Base-by-base conservation (phyloP, 73 alveolate species). In the Paramecium biaurelia region DNA sequence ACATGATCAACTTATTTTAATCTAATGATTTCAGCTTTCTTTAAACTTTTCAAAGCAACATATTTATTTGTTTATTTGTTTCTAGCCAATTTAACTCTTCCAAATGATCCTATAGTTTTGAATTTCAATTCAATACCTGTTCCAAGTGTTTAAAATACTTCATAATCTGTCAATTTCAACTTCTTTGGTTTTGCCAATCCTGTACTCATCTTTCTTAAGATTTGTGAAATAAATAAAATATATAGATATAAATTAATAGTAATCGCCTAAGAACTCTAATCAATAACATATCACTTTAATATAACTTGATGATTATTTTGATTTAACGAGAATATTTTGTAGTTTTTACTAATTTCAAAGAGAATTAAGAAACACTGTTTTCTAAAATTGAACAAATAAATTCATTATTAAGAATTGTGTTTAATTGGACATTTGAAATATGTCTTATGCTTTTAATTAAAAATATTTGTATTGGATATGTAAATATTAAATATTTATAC, bases 1-100 rank as follows among this genome's bases (percentile, higher is more conserved):
- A 97, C 97, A 85, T 98, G 99, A 67, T 97, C 99, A 7, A 97
- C 98, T 92, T 98, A 98, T 70, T 98, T 97, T 57, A 96, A 95
- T 85, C 98, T 92, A 38, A 98, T 96, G 72, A 98, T 97, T 93
- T 96, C 99, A 34, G 98, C 96, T 92, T 98, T 98, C 96, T 96
- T 96, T 58, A 97, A 95, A 87, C 97, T 95, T 93, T 98, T 98
- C 70, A 98, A 93, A 26, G 99, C 99, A 92, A 93, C 95, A 26
- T 96, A 97, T 85, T 94, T 95, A 53, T 93, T 67, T 10, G 92
- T 93, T 74, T 67, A 85, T 85, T 92, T 94, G 86, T 92, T 96
- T 70, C 94, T 97, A 23, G 97, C 98, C 58, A 98, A 96, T 93
- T 98, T 94, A 24, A 98, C 99, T 92, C 97, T 90, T 57, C 99